Conservation (phyloP, 148 eudicot genomes). For the Vaccinium corymbosum region DNA sequence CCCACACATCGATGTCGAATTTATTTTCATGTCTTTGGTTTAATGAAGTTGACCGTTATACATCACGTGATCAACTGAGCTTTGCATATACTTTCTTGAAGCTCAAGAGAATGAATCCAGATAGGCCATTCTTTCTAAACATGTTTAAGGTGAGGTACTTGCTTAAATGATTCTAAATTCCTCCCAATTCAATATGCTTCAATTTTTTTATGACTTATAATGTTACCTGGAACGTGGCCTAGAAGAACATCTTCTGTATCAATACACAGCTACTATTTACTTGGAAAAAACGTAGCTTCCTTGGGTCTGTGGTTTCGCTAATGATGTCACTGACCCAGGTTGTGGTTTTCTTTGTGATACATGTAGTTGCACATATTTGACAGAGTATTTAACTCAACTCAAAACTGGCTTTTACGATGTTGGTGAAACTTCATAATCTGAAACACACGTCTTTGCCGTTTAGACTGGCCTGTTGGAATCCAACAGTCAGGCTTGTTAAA, state of each 20-base stretch:
- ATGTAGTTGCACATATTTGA: not conserved
- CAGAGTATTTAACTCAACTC: not conserved
- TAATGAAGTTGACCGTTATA: conserved; percentile 91
- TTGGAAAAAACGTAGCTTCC: not conserved
- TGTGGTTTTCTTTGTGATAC: not conserved
- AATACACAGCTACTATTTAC: not conserved
- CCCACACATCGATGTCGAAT: conserved; percentile 93
- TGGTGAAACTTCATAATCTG: not conserved
- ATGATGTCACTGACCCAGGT: too few species aligned
- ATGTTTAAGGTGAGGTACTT: conserved; percentile 75
- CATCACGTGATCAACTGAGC: conserved; percentile 94
- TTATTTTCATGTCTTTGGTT: conserved; percentile 97
- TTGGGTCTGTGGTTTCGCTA: not conserved
- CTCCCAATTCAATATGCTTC: not conserved
- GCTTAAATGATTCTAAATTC: not conserved
- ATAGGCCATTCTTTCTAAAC: conserved; percentile 49
- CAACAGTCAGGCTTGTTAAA: not conserved
- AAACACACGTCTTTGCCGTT: not conserved
- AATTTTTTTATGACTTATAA: not conserved
- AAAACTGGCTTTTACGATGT: not conserved
- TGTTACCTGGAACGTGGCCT: not conserved
- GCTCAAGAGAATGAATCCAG: conserved; percentile 65
- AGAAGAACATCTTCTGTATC: not conserved
- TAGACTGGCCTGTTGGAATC: not conserved
- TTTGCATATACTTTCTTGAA: conserved; percentile 86